Base-by-base conservation (phyloP, 2,329 filamentous ascomycete species). In the Nemania sp. region DNA sequence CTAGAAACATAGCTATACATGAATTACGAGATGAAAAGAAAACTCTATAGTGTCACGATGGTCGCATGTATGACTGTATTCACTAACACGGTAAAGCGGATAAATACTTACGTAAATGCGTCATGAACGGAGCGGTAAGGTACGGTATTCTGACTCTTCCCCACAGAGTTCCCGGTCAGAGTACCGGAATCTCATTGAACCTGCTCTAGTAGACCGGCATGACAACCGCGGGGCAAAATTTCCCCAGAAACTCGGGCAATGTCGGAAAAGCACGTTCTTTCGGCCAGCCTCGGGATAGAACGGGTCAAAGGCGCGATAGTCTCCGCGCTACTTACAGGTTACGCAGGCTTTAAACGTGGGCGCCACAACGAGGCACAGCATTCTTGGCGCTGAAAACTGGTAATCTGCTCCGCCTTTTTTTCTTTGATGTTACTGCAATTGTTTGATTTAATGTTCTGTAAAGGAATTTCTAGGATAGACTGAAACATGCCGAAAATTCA, bases 191-290 rank as follows among this genome's bases (percentile, higher is more conserved):
- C 54, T 44, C 31, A 19, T 28, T 19, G 37, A 42, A 12, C 24
- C 34, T 26, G 23, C 31, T 19, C 30, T 42, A 23, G 39, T 30
- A 28, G 33, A 34, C n/a, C 19, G 24, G 39, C 17, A 15, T 22
- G 9, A 42, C 26, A 33, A 9, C 22, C 19, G 26, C 28, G 17
- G 36, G 19, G 37, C 14, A 26, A 11, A 6, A 19, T 4, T 61
- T 60, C 59, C 59, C 59, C 57, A 54, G 57, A 55, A 56, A 56
- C 36, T 43, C 60, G 60, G 60, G 46, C 15, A 53, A 59, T 53
- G n/a, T 56, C 60, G 60, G 59, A 50, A 50, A 19, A 36, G 17
- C n/a, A 33, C 41, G 28, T 34, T 26, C 30, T 34, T 37, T 41
- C 46, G 44, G 54, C 54, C 40, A 56, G 54, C 33, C 45, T 39